These are phyloP conservation scores for Cordyceps militaris DNA, from an alignment of 2,329 filamentous ascomycete genomes.

Conservation along the genomic window DNA sequence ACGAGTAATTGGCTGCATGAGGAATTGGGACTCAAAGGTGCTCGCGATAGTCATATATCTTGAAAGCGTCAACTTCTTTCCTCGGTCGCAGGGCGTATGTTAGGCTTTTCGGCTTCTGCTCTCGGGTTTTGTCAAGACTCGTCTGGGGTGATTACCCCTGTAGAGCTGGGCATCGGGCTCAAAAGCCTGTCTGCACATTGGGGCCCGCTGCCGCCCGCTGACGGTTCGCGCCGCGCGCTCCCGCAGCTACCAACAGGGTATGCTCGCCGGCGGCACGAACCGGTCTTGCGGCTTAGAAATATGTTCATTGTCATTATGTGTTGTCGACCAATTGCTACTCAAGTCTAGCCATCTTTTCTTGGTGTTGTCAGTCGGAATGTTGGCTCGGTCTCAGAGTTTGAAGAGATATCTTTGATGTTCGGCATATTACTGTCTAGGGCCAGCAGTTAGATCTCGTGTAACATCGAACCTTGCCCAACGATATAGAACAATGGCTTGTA, in stretches of 20 bases:
- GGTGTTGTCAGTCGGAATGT: background rate
- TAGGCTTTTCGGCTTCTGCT: background rate
- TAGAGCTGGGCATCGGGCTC: constrained; percentile 6
- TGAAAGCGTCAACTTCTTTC: background rate
- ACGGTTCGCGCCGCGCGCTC: constrained; percentile 12
- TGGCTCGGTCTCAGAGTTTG: too few relatives aligned
- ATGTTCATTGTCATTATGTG: background rate
- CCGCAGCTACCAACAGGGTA: constrained; percentile 6
- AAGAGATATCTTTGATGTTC: background rate
- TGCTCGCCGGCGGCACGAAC: constrained; percentile 2
- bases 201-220: background rate
- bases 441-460: background rate
- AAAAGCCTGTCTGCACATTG: background rate
- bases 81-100: background rate
- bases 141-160: background rate
- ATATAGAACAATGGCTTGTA: background rate
- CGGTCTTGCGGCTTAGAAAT: background rate
- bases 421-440: background rate
- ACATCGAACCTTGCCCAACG: background rate
- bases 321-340: too few relatives aligned
- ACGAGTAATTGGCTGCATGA: too few relatives aligned
- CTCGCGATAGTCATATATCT: background rate
- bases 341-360: too few relatives aligned
- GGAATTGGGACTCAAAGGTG: background rate
- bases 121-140: background rate